Conservation (phyloP, 2,329 filamentous ascomycete species). For the Aspergillus carbonarius region DNA sequence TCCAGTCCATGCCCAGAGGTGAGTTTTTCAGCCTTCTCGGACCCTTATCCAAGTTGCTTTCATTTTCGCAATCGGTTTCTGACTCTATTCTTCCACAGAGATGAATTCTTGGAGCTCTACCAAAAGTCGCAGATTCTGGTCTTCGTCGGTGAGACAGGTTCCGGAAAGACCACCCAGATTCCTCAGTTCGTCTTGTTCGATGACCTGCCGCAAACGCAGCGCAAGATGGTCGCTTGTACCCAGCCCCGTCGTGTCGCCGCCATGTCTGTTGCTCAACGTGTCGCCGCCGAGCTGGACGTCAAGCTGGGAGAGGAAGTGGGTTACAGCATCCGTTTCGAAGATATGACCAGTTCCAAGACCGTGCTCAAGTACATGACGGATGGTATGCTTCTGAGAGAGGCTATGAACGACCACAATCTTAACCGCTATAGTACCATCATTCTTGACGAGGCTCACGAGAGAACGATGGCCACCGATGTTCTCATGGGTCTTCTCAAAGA, state of each 20-base stretch:
- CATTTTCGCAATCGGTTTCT: background rate
- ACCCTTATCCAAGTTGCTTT: background rate
- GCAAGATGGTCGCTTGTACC: slow-evolving; percentile 94
- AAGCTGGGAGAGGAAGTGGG: slow-evolving; percentile 90
- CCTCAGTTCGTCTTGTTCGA: slow-evolving; percentile 98
- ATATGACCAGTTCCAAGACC: slow-evolving; percentile 83
- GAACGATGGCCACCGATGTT: slow-evolving; percentile 95
- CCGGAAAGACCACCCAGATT: slow-evolving; percentile 98
- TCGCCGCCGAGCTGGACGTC: slow-evolving; percentile 95
- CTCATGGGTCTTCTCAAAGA: slow-evolving; percentile 96
- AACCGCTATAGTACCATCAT: slow-evolving; percentile 96
- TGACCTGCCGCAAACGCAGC: slow-evolving; percentile 80
- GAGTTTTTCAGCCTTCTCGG: slow-evolving; percentile 28
- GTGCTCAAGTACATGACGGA: slow-evolving; percentile 99
- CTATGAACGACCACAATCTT: slow-evolving; percentile 92
- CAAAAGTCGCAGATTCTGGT: slow-evolving; percentile 94
- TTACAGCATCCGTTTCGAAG: slow-evolving; percentile 98
- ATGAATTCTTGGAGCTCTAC: slow-evolving; percentile 91
- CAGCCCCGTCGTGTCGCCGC: slow-evolving; percentile 96
- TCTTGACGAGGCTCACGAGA: slow-evolving; percentile 96
- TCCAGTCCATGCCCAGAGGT: slow-evolving; percentile 89
- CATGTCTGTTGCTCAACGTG: slow-evolving; percentile 98
- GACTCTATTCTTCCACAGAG: slow-evolving; percentile 47
- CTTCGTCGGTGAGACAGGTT: slow-evolving; percentile 98
- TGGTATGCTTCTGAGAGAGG: slow-evolving; percentile 94